Conservation (phyloP, 116 monocot genomes). For the Zostera marina region DNA sequence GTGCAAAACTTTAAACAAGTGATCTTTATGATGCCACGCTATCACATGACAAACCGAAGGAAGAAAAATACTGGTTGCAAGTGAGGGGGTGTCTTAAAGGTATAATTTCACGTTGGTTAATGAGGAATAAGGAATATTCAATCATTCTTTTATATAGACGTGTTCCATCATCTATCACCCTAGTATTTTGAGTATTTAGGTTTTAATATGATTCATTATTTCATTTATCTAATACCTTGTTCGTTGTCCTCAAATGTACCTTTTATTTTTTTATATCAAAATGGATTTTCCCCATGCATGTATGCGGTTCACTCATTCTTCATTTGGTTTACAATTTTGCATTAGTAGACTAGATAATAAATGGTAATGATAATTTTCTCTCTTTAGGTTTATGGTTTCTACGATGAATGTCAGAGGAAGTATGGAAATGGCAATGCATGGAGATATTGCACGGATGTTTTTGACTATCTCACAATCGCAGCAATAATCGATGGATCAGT, state of each 20-base stretch:
- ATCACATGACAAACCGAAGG: too few relatives aligned
- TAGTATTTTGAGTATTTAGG: too few relatives aligned
- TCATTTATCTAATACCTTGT: too few relatives aligned
- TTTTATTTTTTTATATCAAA: not conserved
- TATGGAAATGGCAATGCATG: constrained; percentile 94
- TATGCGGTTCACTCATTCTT: not conserved
- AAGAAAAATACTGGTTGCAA: too few relatives aligned
- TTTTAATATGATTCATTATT: too few relatives aligned
- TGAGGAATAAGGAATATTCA: too few relatives aligned
- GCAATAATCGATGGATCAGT: constrained; percentile 93
- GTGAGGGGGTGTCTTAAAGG: too few relatives aligned
- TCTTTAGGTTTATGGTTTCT: constrained; percentile 78
- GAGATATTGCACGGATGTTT: constrained; percentile 95
- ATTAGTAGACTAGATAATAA: not conserved
- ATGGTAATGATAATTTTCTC: constrained; percentile 3
- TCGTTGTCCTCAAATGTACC: not conserved
- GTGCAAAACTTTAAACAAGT: too few relatives aligned
- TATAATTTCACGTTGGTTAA: too few relatives aligned
- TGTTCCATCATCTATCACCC: too few relatives aligned
- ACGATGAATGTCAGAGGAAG: constrained; percentile 91
- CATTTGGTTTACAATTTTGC: not conserved
- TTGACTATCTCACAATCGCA: constrained; percentile 79
- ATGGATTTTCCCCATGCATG: not conserved
- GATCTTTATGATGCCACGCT: too few relatives aligned
- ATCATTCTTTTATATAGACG: too few relatives aligned